These are phyloP conservation scores for Nasturtium officinale DNA, from an alignment of 345 rosid genomes.

Conservation along the genomic window DNA sequence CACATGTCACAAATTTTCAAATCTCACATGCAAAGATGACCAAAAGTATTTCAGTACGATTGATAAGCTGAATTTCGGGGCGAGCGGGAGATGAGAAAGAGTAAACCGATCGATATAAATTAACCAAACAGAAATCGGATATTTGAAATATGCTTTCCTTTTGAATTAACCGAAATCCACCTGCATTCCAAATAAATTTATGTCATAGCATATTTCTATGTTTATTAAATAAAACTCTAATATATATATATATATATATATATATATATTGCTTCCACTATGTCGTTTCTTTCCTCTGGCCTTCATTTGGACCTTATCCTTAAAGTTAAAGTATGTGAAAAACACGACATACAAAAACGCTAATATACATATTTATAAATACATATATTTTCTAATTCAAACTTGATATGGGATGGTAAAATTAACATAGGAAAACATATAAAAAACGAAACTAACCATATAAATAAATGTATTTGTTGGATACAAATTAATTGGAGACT, in stretches of 20 bases:
- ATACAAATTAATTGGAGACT: not conserved
- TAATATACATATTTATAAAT: no score
- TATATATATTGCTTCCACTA: not conserved
- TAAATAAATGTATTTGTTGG: not conserved
- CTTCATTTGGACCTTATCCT: constrained; percentile 21
- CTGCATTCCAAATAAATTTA: not conserved
- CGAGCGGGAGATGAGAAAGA: no score
- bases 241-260: no score
- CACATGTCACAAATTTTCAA: not conserved
- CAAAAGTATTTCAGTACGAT: no score
- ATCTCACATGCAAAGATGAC: not conserved
- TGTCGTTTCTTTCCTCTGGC: not conserved
- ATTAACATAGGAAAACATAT: not conserved
- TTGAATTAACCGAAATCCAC: constrained; percentile 35
- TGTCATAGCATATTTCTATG: not conserved
- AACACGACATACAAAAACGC: not conserved
- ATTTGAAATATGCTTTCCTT: constrained; percentile 18
- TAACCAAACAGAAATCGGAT: constrained; percentile 28
- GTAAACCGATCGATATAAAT: constrained; percentile 4
- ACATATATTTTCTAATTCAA: not conserved
- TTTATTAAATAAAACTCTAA: not conserved
- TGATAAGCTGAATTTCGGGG: no score
- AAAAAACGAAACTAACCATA: not conserved
- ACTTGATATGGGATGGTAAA: no score
- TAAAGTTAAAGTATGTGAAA: not conserved